Percentiles rank a stretch among this genome's conserved stretches.
Evolutionary conservation across 139 green algal species (phyloP).

Genomic region (Tetradesmus lagerheimii): DNA sequence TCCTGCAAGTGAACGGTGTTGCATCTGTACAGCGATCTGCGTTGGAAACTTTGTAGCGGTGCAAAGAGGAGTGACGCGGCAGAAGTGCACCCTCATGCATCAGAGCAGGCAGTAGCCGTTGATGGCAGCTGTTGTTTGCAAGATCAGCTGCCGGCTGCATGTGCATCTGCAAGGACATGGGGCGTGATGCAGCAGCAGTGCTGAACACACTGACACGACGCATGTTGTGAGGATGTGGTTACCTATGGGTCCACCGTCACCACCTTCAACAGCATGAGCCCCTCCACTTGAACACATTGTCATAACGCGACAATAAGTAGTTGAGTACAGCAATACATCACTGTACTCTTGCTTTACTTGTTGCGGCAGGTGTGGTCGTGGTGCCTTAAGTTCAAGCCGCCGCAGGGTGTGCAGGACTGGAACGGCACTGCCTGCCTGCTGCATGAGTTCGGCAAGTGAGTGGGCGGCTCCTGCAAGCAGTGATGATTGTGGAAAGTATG

Average conservation of each 20-base stretch:
- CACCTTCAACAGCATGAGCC: too few relatives aligned
- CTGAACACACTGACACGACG: background rate
- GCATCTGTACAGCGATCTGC: background rate
- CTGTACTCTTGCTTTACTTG: background rate
- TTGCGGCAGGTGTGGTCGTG: constrained; percentile 46
- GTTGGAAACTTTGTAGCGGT: too few relatives aligned
- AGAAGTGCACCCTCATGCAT: too few relatives aligned
- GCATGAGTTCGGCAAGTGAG: constrained; percentile 48
- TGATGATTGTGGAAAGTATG: too few relatives aligned
- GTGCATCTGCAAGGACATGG: background rate
- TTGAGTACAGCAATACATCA: too few relatives aligned
- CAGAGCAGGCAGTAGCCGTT: background rate
- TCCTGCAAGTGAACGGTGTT: background rate
- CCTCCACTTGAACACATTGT: too few relatives aligned
- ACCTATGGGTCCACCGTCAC: too few relatives aligned
- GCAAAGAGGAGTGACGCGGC: too few relatives aligned
- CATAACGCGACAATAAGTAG: too few relatives aligned
- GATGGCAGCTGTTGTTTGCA: background rate
- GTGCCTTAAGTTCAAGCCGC: constrained; percentile 47
- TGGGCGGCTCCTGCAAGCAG: background rate
- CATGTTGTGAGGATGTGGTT: too few relatives aligned
- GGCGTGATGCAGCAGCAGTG: background rate
- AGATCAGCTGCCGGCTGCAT: background rate
- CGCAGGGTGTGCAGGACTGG: constrained; percentile 25
- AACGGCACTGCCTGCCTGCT: constrained; percentile 37